Conservation (phyloP, 331 rosid genomes). For the Quercus phellos region DNA sequence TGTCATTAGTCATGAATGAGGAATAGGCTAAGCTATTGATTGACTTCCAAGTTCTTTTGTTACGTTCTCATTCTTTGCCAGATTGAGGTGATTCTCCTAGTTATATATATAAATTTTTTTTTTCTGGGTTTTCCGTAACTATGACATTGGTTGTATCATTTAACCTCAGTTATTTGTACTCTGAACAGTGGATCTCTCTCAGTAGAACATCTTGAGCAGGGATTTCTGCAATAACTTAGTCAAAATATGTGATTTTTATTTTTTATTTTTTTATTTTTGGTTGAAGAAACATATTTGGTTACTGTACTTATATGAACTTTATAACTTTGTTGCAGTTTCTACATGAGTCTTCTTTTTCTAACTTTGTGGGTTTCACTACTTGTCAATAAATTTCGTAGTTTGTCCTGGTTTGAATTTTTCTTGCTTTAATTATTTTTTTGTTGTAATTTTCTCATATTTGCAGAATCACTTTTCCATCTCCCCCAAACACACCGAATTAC, state of each 20-base stretch:
- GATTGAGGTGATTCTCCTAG: not conserved
- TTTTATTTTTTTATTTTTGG: no score
- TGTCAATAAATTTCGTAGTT: not conserved
- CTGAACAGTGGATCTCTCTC: not conserved
- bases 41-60: not conserved
- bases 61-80: conserved; percentile 13
- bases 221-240: not conserved
- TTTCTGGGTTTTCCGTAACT: not conserved
- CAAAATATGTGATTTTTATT: not conserved
- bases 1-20: not conserved
- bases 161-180: not conserved
- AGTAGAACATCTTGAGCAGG: not conserved
- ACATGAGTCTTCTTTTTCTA: not conserved
- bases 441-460: not conserved
- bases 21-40: not conserved
- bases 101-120: no score
- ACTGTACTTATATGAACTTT: not conserved
- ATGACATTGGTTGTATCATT: not conserved
- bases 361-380: not conserved
- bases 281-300: not conserved
- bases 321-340: not conserved
- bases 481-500: not conserved
- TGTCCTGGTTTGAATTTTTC: not conserved
- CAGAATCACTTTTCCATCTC: not conserved
- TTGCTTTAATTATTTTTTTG: not conserved